phyloP scores from a whole-genome alignment of 1,284 basidiomycete genomes.

The Melampsora abietis-canadensis region DNA sequence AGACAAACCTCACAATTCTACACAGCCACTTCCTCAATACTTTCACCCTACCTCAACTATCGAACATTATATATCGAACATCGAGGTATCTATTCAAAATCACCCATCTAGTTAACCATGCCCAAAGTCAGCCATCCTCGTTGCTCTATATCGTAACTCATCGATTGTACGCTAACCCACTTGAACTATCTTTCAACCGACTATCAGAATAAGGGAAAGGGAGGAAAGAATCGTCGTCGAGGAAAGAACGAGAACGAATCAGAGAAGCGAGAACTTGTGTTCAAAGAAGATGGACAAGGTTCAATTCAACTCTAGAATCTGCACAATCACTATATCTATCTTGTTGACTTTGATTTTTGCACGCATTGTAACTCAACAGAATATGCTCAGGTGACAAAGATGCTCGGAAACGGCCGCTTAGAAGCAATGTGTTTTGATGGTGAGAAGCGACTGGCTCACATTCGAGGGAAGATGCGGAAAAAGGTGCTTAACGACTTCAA shows the following conservation, averaged over 20 bases:
- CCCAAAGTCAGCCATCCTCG: not conserved
- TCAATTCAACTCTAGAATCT: constrained; percentile 45
- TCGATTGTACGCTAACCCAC: not conserved
- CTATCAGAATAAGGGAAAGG: constrained; percentile 61
- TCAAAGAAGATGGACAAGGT: constrained; percentile 96
- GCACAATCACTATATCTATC: not conserved
- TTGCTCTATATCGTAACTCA: not conserved
- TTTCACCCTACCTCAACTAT: not conserved
- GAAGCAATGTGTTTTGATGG: constrained; percentile 98
- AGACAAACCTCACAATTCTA: not conserved
- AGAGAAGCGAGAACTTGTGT: constrained; percentile 97
- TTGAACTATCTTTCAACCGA: constrained; percentile 1
- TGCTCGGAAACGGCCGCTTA: constrained; percentile 96
- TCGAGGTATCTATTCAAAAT: not conserved
- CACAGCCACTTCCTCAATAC: not conserved
- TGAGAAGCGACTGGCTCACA: constrained; percentile 94
- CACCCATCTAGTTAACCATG: not conserved
- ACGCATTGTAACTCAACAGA: constrained; percentile 58
- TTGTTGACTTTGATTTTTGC: not conserved
- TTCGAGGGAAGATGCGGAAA: constrained; percentile 98
- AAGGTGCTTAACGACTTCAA: constrained; percentile 66
- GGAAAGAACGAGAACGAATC: constrained; percentile 99
- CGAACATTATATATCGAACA: not conserved
- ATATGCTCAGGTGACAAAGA: constrained; percentile 97
- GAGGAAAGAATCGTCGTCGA: constrained; percentile 97